A percentile compares a stretch with the other conserved stretches of the same genome.
These are phyloP conservation scores for Fraxinus albicans DNA, from an alignment of 305 asterid genomes.

Conservation along the genomic window DNA sequence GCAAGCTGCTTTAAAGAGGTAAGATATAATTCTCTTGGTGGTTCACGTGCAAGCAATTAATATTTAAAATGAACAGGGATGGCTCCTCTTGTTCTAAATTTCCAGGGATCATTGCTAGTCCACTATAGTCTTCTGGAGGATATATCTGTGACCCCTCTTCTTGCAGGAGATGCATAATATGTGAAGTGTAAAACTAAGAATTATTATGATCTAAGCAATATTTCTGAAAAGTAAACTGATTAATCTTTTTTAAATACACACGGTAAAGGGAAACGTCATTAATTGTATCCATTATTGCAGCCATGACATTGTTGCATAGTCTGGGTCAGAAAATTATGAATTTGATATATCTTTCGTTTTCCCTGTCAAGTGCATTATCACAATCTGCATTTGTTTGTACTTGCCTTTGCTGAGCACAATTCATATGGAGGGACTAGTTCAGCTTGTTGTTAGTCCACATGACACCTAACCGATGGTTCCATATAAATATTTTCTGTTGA, in stretches of 20 bases:
- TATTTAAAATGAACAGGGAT: background rate
- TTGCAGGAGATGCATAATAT: background rate
- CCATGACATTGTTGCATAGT: background rate
- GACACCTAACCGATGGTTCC: background rate
- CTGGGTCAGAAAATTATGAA: background rate
- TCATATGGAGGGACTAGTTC: background rate
- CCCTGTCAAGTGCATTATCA: background rate
- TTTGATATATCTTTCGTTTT: background rate
- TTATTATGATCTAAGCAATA: background rate
- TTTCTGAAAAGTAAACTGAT: background rate
- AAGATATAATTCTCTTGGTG: conserved; percentile 18
- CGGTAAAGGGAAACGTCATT: background rate
- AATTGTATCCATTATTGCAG: background rate
- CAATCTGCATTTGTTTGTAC: background rate
- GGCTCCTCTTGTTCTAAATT: conserved; percentile 11
- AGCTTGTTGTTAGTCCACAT: background rate
- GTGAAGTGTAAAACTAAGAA: background rate
- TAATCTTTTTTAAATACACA: background rate
- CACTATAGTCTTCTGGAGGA: background rate
- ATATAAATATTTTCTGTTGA: background rate
- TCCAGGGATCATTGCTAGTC: background rate
- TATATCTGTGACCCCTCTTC: conserved; percentile 1
- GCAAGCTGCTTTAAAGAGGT: conserved; percentile 65
- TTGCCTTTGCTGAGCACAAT: background rate
- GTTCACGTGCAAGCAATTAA: background rate